Conservation (phyloP, 2,329 filamentous ascomycete genomes). For the Cercospora sesami region DNA sequence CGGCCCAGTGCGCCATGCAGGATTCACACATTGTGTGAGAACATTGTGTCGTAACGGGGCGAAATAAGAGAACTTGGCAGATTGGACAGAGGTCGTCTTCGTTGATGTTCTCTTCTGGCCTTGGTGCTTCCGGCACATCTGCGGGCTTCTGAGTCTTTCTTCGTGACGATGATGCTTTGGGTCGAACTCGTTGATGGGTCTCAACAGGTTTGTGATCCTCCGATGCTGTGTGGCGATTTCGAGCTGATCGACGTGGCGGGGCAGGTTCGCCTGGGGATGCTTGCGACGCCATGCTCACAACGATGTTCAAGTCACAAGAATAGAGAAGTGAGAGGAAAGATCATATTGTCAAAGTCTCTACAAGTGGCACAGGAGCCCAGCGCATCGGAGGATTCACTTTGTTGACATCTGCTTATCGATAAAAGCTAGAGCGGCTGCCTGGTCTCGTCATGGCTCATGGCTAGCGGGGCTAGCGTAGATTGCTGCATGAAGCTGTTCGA, state of each 20-base stretch:
- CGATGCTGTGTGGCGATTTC: background rate
- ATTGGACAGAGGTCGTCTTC: slow-evolving; percentile 50
- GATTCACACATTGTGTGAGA: slow-evolving; percentile 47
- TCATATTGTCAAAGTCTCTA: background rate
- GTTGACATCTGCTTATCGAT: background rate
- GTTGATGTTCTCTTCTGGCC: slow-evolving; percentile 29
- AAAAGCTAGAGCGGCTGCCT: background rate
- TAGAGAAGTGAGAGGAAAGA: background rate
- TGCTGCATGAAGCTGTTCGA: background rate
- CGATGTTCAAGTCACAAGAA: no score
- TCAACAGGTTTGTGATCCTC: background rate
- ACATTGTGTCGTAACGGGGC: slow-evolving; percentile 47
- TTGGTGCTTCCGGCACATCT: background rate
- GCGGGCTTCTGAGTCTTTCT: no score
- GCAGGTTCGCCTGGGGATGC: background rate
- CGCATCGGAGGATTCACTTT: background rate
- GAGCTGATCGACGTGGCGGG: slow-evolving; percentile 5
- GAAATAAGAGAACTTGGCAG: slow-evolving; percentile 47
- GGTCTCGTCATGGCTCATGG: background rate
- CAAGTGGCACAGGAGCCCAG: background rate
- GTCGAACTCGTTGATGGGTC: background rate
- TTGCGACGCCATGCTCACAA: background rate
- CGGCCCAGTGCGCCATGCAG: slow-evolving; percentile 51
- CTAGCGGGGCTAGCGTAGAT: background rate
- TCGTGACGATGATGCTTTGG: background rate